Evolutionary conservation across 2,329 filamentous ascomycete species (phyloP).

Genomic region (Thelonectria blattea): DNA sequence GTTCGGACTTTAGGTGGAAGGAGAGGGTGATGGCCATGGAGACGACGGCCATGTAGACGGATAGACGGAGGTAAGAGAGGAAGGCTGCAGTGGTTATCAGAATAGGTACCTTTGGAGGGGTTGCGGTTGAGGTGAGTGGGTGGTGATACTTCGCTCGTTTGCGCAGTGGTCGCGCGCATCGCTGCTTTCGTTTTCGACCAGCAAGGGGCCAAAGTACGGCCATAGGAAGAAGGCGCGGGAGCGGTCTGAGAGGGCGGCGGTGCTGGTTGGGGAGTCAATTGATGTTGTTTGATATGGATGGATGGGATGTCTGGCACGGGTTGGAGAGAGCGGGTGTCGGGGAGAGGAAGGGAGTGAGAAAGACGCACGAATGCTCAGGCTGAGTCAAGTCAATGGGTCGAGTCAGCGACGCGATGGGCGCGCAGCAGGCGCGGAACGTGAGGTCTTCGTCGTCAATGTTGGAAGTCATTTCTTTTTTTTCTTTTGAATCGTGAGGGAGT

Average conservation of each 20-base stretch:
- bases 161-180: conserved; percentile 81
- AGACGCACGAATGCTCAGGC: conserved; percentile 41
- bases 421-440: conserved; percentile 46
- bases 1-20: conserved; percentile 83
- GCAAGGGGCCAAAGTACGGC: conserved; percentile 69
- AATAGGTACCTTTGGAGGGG: too few species aligned
- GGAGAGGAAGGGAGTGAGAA: not conserved
- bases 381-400: conserved; percentile 54
- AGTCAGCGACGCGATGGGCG: conserved; percentile 45
- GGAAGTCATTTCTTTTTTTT: not conserved
- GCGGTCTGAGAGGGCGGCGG: not conserved
- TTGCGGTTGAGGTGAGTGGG: not conserved
- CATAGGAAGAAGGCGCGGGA: conserved; percentile 57
- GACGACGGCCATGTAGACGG: conserved; percentile 90
- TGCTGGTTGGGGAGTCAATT: too few species aligned
- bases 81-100: conserved; percentile 60
- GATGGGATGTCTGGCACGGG: too few species aligned
- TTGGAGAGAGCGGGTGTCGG: not conserved
- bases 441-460: conserved; percentile 44
- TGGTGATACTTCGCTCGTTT: conserved; percentile 69
- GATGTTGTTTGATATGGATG: too few species aligned
- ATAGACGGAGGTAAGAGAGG: conserved; percentile 87
- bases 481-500: not conserved
- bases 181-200: conserved; percentile 77
- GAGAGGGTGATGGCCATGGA: conserved; percentile 89